Base-by-base conservation (phyloP, 75 land plant species). In the Azolla pinnata region DNA sequence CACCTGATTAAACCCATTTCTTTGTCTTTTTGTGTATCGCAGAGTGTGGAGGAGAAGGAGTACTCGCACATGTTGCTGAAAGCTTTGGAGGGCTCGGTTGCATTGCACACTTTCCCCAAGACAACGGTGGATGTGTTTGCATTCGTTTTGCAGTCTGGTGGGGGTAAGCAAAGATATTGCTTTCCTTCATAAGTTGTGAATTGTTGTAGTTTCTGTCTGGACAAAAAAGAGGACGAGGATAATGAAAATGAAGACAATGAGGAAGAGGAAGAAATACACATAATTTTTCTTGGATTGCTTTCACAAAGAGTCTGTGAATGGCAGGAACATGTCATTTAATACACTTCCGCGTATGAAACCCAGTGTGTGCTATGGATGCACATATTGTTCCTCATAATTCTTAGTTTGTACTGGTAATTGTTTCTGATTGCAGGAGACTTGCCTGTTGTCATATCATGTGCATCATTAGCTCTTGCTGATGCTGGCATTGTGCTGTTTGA, bases 71-170 rank as follows among this genome's bases (percentile, higher is more conserved):
- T 82, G 81, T 74, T 95, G 54, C 90, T 82, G 61, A 90, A 90
- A 68, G 85, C 91, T 61, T 66, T 95, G 68, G 91, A 83, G 68
- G 92, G 99, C 60, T 85, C 91, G 25, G 85, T 95, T 17, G 85
- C 79, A 38, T 67, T 95, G 51, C 80, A 86, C 42, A 70, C 82
- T 32, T 95, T 95, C 59, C 99, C 99, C 9, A 95, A 95, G 77
- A 85, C 99, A 38, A 90, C 99, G 23, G 99, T 95, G 10, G 99
- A 95, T 72, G 81, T 95, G 2, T 95, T 95, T 75, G 99, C 91
- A 33, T 73, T 95, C 59, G 78, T 95, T 3, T 58, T 95, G 44
- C 97, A 95, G 75, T 95, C 99, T 69, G 97, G 91, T 47, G 99
- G 99, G 42, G 77, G 93, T 89, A 75, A 62, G 66, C 50, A 31